These are phyloP conservation scores for Mucor velutinosus DNA, from an alignment of 371 early-diverging fungal species.

Conservation along the genomic window DNA sequence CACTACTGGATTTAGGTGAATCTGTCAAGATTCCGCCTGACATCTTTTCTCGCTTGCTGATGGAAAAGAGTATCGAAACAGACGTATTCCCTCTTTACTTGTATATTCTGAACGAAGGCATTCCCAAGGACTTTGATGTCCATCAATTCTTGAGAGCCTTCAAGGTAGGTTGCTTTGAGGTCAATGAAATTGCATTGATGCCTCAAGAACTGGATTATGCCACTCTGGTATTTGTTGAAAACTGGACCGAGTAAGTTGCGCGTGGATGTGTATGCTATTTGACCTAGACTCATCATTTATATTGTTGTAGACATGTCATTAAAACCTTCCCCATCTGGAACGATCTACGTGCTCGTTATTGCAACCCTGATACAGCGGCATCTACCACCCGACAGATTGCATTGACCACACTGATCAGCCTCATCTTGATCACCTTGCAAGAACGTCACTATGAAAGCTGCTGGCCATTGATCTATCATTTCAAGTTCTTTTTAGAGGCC, in stretches of 20 bases:
- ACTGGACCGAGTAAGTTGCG: slow-evolving; percentile 43
- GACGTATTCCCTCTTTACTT: slow-evolving; percentile 56
- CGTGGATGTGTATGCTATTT: background rate
- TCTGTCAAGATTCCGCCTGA: slow-evolving; percentile 30
- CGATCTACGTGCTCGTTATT: slow-evolving; percentile 18
- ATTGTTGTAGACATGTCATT: slow-evolving; percentile 36
- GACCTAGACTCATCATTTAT: background rate
- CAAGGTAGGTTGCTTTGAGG: slow-evolving; percentile 42
- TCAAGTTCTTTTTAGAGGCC: slow-evolving; percentile 46
- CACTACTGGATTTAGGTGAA: slow-evolving; percentile 34
- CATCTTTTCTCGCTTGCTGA: slow-evolving; percentile 36
- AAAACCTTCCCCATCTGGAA: slow-evolving; percentile 42
- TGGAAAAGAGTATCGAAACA: slow-evolving; percentile 61
- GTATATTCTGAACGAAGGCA: slow-evolving; percentile 31
- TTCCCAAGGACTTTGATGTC: slow-evolving; percentile 27
- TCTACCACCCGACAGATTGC: slow-evolving; percentile 45
- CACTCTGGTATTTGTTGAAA: slow-evolving; percentile 40
- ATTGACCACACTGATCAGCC: slow-evolving; percentile 51
- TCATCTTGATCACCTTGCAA: slow-evolving; percentile 49
- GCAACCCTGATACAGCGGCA: slow-evolving; percentile 26
- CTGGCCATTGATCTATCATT: slow-evolving; percentile 47
- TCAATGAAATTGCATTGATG: slow-evolving; percentile 35
- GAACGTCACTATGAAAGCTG: slow-evolving; percentile 54
- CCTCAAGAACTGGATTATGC: slow-evolving; percentile 36
- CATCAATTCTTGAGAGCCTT: slow-evolving; percentile 36